Evolutionary conservation across 768 basidiomycete species (phyloP).

Genomic region (Cystoderma amianthinum): DNA sequence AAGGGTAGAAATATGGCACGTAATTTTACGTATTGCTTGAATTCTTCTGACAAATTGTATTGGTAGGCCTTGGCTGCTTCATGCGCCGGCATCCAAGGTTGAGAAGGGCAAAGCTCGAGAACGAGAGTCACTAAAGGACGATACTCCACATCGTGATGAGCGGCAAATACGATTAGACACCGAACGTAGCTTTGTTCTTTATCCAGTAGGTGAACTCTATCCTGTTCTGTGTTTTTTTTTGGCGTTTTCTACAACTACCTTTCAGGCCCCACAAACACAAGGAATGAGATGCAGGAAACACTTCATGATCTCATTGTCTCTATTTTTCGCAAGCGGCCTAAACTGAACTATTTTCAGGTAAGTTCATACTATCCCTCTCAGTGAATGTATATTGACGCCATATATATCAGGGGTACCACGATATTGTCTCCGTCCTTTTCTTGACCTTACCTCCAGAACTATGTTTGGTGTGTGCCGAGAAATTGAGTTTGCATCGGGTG

Average conservation of each 20-base stretch:
- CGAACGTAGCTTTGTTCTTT: conserved; percentile 88
- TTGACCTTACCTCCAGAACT: conserved; percentile 61
- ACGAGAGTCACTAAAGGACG: conserved; percentile 6
- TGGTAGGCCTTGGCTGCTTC: conserved; percentile 20
- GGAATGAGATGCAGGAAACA: conserved; percentile 56
- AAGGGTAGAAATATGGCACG: conserved; percentile 52
- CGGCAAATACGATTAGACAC: conserved; percentile 86
- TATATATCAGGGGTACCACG: conserved; percentile 73
- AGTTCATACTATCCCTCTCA: neutral
- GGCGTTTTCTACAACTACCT: conserved; percentile 9
- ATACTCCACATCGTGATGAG: conserved; percentile 62
- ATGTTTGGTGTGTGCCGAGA: conserved; percentile 55
- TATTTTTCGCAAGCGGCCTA: conserved; percentile 66
- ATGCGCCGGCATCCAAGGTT: conserved; percentile 10
- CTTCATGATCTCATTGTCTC: conserved; percentile 70
- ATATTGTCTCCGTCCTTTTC: conserved; percentile 81
- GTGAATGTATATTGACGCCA: neutral
- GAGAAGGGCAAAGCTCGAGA: neutral
- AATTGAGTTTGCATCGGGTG: conserved; percentile 69
- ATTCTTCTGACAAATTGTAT: too few species aligned
- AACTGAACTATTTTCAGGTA: conserved; percentile 81
- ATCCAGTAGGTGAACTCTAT: conserved; percentile 70
- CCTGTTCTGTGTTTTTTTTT: too few species aligned
- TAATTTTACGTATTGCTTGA: conserved; percentile 1
- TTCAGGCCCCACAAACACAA: conserved; percentile 32